Percentiles rank a stretch among this genome's conserved stretches.
These are phyloP conservation scores for Thymus mandschuricus DNA, from an alignment of 257 asterid genomes.

Conservation along the genomic window DNA sequence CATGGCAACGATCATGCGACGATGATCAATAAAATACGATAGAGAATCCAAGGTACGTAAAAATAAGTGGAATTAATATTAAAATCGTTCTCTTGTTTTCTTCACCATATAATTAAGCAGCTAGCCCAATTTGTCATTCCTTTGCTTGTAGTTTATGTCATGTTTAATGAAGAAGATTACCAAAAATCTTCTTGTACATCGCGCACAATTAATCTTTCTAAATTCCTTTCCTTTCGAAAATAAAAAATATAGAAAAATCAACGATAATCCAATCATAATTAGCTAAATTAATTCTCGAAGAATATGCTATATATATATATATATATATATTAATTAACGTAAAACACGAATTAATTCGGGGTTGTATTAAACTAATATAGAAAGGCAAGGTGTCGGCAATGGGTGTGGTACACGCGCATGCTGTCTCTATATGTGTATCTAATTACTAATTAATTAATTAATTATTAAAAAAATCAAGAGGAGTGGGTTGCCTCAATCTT, in stretches of 20 bases:
- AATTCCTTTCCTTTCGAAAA: too few relatives aligned
- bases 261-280: background rate
- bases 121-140: background rate
- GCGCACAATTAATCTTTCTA: too few relatives aligned
- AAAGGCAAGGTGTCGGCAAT: conserved; percentile 3
- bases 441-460: background rate
- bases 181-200: background rate
- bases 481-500: conserved; percentile 25
- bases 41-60: too few relatives aligned
- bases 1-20: too few relatives aligned
- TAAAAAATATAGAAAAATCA: too few relatives aligned
- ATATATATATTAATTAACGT: too few relatives aligned
- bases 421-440: background rate
- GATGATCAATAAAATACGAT: too few relatives aligned
- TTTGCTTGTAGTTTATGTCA: background rate
- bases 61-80: too few relatives aligned
- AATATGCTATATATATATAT: too few relatives aligned
- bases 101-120: too few relatives aligned
- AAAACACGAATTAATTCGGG: background rate
- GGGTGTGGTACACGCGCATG: background rate
- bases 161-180: background rate
- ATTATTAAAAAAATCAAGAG: background rate
- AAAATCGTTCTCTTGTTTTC: too few relatives aligned
- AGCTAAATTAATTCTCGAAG: background rate
- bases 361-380: background rate